Conservation (phyloP, 2,329 filamentous ascomycete genomes). For the Diaporthe sp. region DNA sequence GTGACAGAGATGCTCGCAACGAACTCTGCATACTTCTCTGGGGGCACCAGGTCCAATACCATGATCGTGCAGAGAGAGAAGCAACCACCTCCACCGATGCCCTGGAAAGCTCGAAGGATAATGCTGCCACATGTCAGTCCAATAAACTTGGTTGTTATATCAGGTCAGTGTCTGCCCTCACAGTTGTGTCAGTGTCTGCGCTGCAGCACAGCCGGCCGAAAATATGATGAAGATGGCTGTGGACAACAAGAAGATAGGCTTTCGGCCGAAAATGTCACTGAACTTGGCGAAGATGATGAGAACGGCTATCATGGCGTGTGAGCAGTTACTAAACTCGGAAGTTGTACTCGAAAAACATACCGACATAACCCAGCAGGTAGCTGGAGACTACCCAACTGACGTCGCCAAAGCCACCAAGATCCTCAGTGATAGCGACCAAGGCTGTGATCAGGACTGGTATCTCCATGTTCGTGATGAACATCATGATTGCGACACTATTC, state of each 20-base stretch:
- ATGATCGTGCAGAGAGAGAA: constrained; percentile 11
- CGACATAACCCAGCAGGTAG: constrained; percentile 7
- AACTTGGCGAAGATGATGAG: constrained; percentile 23
- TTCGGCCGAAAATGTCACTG: constrained; percentile 18
- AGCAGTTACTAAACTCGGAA: background rate
- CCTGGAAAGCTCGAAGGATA: constrained; percentile 15
- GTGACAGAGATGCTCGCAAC: constrained; percentile 43
- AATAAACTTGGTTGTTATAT: background rate
- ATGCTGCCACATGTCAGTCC: background rate
- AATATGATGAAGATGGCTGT: constrained; percentile 11
- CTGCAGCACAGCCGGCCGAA: background rate
- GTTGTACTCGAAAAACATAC: background rate
- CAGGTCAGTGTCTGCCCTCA: background rate
- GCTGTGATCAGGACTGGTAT: background rate
- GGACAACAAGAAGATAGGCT: background rate
- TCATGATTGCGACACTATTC: background rate
- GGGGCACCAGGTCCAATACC: background rate
- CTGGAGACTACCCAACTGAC: background rate
- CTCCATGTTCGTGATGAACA: constrained; percentile 16
- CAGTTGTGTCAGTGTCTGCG: constrained; percentile 11
- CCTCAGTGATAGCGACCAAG: background rate
- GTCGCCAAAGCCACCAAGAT: background rate
- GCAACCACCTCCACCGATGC: background rate
- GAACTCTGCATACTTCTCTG: constrained; percentile 8
- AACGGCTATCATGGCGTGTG: background rate